Percentiles rank a stretch among this genome's conserved stretches.
These are phyloP conservation scores for Penicillium aurantiogriseum DNA, from an alignment of 2,329 filamentous ascomycete genomes.

Conservation along the genomic window DNA sequence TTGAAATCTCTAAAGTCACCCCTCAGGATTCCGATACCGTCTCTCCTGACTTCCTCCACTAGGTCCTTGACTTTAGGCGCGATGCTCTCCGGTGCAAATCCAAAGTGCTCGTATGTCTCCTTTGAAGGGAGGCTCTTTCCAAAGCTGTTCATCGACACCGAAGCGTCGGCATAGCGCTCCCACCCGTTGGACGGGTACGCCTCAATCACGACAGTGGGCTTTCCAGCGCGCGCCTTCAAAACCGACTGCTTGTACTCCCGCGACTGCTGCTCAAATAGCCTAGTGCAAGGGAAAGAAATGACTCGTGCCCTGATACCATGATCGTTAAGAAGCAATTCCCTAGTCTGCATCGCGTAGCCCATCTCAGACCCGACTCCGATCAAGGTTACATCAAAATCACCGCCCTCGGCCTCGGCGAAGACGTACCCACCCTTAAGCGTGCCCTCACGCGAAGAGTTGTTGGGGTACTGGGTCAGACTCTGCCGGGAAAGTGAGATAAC, in stretches of 20 bases:
- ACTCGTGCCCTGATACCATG: constrained; percentile 37
- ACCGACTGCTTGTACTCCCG: constrained; percentile 45
- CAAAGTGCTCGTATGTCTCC: constrained; percentile 27
- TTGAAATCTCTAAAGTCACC: constrained; percentile 20
- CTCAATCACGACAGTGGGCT: constrained; percentile 48
- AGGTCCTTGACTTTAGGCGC: constrained; percentile 12
- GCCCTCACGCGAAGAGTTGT: constrained; percentile 39
- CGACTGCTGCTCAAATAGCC: constrained; percentile 48
- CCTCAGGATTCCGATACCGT: constrained; percentile 14
- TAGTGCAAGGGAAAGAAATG: constrained; percentile 49
- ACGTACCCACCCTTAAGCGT: constrained; percentile 45
- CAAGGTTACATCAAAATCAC: constrained; percentile 44
- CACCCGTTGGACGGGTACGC: constrained; percentile 49
- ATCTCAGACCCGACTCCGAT: constrained; percentile 52
- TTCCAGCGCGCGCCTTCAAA: constrained; percentile 34
- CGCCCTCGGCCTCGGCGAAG: constrained; percentile 30
- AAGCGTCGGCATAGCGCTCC: constrained; percentile 53
- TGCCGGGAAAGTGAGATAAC: constrained; percentile 49
- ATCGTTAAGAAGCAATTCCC: constrained; percentile 37
- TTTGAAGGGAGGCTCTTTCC: constrained; percentile 33
- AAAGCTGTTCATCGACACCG: constrained; percentile 47
- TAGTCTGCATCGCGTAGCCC: constrained; percentile 44
- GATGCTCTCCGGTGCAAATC: constrained; percentile 15
- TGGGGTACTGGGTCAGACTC: constrained; percentile 38
- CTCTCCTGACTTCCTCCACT: constrained; percentile 15